Base-by-base conservation (phyloP, 2,329 filamentous ascomycete species). In the Paracamarosporium sp. region DNA sequence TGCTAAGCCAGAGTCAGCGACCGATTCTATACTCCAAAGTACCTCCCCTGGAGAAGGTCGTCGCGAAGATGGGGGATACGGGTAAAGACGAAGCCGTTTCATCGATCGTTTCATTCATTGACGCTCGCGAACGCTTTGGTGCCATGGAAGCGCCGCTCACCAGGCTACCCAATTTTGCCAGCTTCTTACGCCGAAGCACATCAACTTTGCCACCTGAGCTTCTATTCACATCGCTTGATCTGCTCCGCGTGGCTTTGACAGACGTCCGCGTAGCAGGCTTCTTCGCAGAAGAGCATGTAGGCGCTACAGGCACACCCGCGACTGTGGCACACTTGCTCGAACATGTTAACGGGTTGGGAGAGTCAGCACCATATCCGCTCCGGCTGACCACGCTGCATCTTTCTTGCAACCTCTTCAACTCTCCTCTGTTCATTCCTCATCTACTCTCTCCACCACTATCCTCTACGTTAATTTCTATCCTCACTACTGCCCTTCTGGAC, bases 301-400 rank as follows among this genome's bases (percentile, higher is more conserved):
- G 71, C 30, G 80, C 81, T 8, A 88, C 91, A 56, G 77, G 79
- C 4, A 73, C 66, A 12, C 71, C 71, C 5, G 69, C 73, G 31
- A 80, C 84, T 0, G 76, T 97, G 2, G 73, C 92, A 3, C 76
- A 84, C 3, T 78, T 85, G 35, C 85, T 81, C n/a, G 65, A 73
- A 9, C 76, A 80, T n/a, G 77, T 92, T 43, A 87, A 85, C 62
- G 73, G 79, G 5, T 81, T 85, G 30, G 71, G 79, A 8, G 76
- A 80, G 1, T 56, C 59, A 2, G 90, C 88, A 38, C 92, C 92
- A 0, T 97, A 97, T 71, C 88, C 91, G 4, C 83, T 96, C 1
- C 89, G 92, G 13, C 86, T 97, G 1, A 91, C 96, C 15, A 90
- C 92, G 0, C 78, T 96, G 22, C 93, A 97, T 66, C 84, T 94